phyloP scores from a whole-genome alignment of 176 grass and related monocot genomes.

The Aechmea fasciata region DNA sequence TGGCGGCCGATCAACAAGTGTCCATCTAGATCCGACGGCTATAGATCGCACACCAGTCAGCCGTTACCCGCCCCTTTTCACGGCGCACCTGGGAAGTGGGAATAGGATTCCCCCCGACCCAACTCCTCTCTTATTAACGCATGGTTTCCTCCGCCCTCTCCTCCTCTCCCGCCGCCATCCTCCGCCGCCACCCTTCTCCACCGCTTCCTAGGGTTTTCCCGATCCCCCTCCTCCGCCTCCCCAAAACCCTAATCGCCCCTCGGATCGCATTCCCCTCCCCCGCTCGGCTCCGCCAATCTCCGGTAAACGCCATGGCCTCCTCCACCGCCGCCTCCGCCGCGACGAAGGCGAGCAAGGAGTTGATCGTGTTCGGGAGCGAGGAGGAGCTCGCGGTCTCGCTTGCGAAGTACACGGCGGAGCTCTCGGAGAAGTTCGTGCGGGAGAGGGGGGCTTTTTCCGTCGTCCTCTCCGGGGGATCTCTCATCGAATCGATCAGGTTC shows the following conservation, averaged over 20 bases:
- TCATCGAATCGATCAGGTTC: slow-evolving; percentile 51
- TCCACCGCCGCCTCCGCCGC: slow-evolving; percentile 13
- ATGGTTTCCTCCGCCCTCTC: slow-evolving; percentile 22
- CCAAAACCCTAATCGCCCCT: background rate
- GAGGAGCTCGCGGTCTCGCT: slow-evolving; percentile 57
- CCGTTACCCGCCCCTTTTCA: too few relatives aligned
- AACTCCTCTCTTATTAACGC: background rate
- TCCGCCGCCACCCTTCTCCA: slow-evolving; percentile 5
- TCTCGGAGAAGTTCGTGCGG: slow-evolving; percentile 58
- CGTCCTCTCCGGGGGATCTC: slow-evolving; percentile 80
- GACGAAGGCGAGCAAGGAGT: slow-evolving; percentile 24
- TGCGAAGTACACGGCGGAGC: slow-evolving; percentile 66
- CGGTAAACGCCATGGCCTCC: slow-evolving; percentile 31
- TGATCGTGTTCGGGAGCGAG: slow-evolving; percentile 44
- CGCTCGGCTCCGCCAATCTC: background rate
- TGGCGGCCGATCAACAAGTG: too few relatives aligned
- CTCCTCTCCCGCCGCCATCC: background rate
- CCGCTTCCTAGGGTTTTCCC: background rate
- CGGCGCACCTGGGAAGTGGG: too few relatives aligned
- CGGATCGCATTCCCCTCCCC: background rate
- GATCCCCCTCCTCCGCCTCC: background rate
- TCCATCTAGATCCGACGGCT: too few relatives aligned
- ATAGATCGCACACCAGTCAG: too few relatives aligned
- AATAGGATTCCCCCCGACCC: too few relatives aligned
- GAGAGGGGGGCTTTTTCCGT: slow-evolving; percentile 80